A percentile compares a stretch with the other conserved stretches of the same genome.
These are phyloP conservation scores for Tricholoma bakamatsutake DNA, from an alignment of 768 basidiomycete species.

Conservation along the genomic window DNA sequence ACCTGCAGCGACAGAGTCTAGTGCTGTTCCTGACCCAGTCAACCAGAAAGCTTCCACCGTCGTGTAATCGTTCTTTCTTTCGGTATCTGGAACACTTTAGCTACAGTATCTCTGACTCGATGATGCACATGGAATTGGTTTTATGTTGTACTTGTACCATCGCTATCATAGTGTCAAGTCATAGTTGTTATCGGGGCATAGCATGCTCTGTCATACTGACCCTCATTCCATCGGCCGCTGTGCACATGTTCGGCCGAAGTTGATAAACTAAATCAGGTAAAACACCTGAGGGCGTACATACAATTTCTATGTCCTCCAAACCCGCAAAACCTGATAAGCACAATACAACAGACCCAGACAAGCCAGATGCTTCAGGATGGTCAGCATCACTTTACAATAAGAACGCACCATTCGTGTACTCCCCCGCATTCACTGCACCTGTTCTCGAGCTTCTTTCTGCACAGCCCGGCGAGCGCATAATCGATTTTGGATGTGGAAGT, in stretches of 20 bases:
- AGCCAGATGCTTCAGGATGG: constrained; percentile 41
- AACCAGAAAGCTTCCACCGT: neutral
- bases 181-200: too few relatives aligned
- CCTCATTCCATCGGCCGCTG: neutral
- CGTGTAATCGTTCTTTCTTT: neutral
- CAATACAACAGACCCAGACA: constrained; percentile 6
- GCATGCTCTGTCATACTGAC: too few relatives aligned
- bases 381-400: constrained; percentile 56
- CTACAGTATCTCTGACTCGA: neutral
- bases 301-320: neutral
- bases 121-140: neutral
- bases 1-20: neutral
- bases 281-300: too few relatives aligned
- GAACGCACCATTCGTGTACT: constrained; percentile 67
- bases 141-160: neutral
- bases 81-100: neutral
- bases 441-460: constrained; percentile 60
- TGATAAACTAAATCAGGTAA: too few relatives aligned
- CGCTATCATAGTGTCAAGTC: neutral
- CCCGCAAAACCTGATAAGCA: neutral
- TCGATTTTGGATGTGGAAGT: constrained; percentile 81
- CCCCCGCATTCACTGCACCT: constrained; percentile 40
- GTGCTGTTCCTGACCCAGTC: neutral
- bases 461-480: constrained; percentile 58
- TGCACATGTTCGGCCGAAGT: neutral